These are phyloP conservation scores for Phytophthora boehmeriae DNA, from an alignment of 352 stramenopile genomes.

Conservation along the genomic window DNA sequence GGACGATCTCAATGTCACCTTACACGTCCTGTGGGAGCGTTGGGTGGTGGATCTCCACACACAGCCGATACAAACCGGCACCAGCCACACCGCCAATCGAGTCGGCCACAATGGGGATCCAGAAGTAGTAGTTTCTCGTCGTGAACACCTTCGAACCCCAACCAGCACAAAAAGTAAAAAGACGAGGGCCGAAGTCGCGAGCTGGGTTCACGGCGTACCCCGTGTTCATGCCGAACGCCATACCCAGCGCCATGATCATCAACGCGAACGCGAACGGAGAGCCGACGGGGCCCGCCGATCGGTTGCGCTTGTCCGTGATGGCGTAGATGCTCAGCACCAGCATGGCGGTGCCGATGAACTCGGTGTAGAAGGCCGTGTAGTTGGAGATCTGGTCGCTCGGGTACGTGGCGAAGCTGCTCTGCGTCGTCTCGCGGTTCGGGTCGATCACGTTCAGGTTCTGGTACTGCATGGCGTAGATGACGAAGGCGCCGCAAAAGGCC, in stretches of 20 bases:
- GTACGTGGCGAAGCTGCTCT: slow-evolving; percentile 49
- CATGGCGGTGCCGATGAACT: slow-evolving; percentile 57
- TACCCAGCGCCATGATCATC: slow-evolving; percentile 57
- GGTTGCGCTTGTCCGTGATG: slow-evolving; percentile 54
- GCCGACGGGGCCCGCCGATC: slow-evolving; percentile 32
- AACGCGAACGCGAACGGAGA: slow-evolving; percentile 42
- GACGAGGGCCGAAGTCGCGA: slow-evolving; percentile 52
- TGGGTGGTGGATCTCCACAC: slow-evolving; percentile 55
- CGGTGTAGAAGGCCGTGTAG: slow-evolving; percentile 53
- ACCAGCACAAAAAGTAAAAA: slow-evolving; percentile 37
- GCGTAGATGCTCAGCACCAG: slow-evolving; percentile 50
- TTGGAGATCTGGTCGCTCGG: slow-evolving; percentile 46
- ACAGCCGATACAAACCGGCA: slow-evolving; percentile 38
- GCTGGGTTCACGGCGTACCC: slow-evolving; percentile 59
- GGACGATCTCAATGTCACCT: no score
- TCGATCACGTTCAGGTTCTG: slow-evolving; percentile 49
- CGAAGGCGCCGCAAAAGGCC: slow-evolving; percentile 38
- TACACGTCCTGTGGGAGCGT: no score
- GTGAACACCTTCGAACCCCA: slow-evolving; percentile 56
- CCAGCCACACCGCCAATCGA: slow-evolving; percentile 34
- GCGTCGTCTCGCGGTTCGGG: slow-evolving; percentile 41
- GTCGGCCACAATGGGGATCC: slow-evolving; percentile 44
- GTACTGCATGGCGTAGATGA: slow-evolving; percentile 57
- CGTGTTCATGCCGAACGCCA: slow-evolving; percentile 57
- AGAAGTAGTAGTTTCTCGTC: slow-evolving; percentile 48